Conservation (phyloP, 2,329 filamentous ascomycete species). For the Neonectria sp. region DNA sequence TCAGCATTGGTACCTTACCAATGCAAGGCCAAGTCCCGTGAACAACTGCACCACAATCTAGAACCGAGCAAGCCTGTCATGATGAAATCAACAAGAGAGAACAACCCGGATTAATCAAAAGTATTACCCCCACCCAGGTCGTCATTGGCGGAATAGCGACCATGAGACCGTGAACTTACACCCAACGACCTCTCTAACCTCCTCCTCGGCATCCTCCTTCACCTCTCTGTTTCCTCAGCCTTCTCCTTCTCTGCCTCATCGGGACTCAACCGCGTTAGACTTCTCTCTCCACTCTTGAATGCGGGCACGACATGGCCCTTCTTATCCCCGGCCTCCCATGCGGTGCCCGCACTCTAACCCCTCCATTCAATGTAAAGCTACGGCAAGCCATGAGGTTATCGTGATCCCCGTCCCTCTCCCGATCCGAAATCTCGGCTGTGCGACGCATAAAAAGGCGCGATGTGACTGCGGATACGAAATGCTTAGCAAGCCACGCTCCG, state of each 20-base stretch:
- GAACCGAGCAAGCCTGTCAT: neutral
- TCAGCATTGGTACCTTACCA: neutral
- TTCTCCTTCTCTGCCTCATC: neutral
- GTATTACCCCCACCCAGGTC: neutral
- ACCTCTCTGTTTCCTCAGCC: neutral
- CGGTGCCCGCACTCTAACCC: constrained; percentile 8
- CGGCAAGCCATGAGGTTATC: constrained; percentile 29
- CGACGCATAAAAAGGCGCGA: constrained; percentile 4
- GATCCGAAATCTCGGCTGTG: constrained; percentile 23
- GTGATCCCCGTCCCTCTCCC: constrained; percentile 12
- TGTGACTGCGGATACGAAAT: constrained; percentile 7
- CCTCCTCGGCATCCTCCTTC: constrained; percentile 1
- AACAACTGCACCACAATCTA: neutral
- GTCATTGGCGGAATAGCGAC: too few relatives aligned
- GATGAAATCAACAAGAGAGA: neutral
- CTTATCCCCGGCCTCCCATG: neutral
- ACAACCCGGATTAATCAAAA: neutral
- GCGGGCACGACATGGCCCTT: constrained; percentile 1
- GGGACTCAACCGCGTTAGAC: neutral
- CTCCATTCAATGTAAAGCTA: constrained; percentile 16
- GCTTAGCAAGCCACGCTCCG: constrained; percentile 8
- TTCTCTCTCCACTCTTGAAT: neutral
- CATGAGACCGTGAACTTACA: neutral
- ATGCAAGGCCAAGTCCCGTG: neutral
- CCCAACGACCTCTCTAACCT: neutral